phyloP scores from a whole-genome alignment of 2,329 filamentous ascomycete species.

The Penicillium sclerotigenum region DNA sequence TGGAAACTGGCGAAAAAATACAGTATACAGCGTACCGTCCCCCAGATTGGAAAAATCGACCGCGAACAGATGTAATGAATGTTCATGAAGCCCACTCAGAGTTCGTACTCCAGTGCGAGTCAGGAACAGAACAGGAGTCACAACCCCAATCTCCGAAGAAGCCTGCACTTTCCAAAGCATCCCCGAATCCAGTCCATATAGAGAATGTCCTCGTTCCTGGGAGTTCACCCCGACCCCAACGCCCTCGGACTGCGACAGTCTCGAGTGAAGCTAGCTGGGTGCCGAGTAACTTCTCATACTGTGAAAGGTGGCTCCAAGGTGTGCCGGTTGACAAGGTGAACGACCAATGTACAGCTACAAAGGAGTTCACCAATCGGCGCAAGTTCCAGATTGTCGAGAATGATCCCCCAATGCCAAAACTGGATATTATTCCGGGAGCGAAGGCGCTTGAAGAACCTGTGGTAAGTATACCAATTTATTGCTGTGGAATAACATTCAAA shows the following conservation, averaged over 20 bases:
- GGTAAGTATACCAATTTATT: constrained; percentile 14
- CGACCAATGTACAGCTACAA: constrained; percentile 23
- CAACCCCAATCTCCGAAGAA: constrained; percentile 9
- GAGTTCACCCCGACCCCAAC: constrained; percentile 25
- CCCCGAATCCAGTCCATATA: constrained; percentile 2
- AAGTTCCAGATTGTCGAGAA: constrained; percentile 40
- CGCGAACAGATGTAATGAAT: constrained; percentile 24
- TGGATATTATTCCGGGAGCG: constrained; percentile 17
- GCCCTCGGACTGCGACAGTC: constrained; percentile 34
- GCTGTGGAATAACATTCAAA: not conserved
- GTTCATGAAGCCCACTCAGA: constrained; percentile 35
- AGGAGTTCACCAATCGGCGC: constrained; percentile 32
- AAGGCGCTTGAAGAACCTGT: constrained; percentile 24
- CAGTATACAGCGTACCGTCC: constrained; percentile 18
- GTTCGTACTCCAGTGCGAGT: constrained; percentile 29
- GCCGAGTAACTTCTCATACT: constrained; percentile 37
- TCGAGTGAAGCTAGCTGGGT: constrained; percentile 41
- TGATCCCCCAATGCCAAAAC: constrained; percentile 27
- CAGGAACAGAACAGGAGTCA: constrained; percentile 13
- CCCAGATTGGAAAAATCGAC: constrained; percentile 12
- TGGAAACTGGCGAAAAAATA: constrained; percentile 2
- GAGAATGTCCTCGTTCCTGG: constrained; percentile 4
- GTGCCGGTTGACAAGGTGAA: constrained; percentile 33
- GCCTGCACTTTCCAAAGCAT: constrained; percentile 7
- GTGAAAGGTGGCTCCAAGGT: constrained; percentile 38